phyloP scores from a whole-genome alignment of 1,139 yeast species.

The Pichia cactophila region DNA sequence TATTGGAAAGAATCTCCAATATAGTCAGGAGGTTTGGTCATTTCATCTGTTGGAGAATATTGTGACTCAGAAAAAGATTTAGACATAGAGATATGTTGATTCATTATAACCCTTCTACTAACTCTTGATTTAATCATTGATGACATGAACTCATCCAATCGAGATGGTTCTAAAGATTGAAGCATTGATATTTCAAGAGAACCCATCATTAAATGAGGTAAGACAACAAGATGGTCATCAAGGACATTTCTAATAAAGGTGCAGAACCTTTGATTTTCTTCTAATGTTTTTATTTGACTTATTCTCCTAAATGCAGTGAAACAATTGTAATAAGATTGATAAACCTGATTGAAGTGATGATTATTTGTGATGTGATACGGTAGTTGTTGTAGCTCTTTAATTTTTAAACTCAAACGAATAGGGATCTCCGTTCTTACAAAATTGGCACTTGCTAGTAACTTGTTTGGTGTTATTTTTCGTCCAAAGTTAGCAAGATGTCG shows the following conservation, averaged over 20 bases:
- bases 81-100: constrained; percentile 78
- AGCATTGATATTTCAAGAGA: constrained; percentile 73
- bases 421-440: constrained; percentile 84
- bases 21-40: constrained; percentile 49
- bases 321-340: constrained; percentile 81
- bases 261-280: constrained; percentile 72
- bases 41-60: constrained; percentile 20
- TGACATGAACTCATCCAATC: constrained; percentile 67
- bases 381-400: constrained; percentile 65
- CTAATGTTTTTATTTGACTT: constrained; percentile 55
- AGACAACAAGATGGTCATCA: constrained; percentile 69
- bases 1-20: constrained; percentile 82
- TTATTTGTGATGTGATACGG: constrained; percentile 84
- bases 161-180: constrained; percentile 50
- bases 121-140: constrained; percentile 77
- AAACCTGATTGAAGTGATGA: constrained; percentile 77
- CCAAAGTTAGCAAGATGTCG: constrained; percentile 88
- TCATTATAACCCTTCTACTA: constrained; percentile 81
- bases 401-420: constrained; percentile 70
- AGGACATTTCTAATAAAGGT: constrained; percentile 52
- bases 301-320: constrained; percentile 77
- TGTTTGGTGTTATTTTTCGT: constrained; percentile 66
- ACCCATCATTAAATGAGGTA: constrained; percentile 90
- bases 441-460: constrained; percentile 74
- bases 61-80: constrained; percentile 40